Base-by-base conservation (phyloP, 1,139 yeast genomes). In the Saccharomyces hybrid region DNA sequence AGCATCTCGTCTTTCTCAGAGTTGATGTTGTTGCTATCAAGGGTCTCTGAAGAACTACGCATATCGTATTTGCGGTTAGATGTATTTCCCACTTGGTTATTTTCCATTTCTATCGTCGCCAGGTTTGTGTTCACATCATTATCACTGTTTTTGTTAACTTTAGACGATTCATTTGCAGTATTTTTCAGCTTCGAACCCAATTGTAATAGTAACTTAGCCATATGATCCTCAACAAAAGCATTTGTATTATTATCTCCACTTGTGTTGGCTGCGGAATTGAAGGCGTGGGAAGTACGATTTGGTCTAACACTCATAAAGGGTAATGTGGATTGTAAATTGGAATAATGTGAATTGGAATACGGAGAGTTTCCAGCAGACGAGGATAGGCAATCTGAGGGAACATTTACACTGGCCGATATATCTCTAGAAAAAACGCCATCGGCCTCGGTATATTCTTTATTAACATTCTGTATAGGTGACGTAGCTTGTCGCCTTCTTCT, bases 1-100 rank as follows among this genome's bases (percentile, higher is more conserved):
- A 60, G 58, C 28, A 55, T 57, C 12, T 55, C 53, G 26, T 54
- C 57, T 8, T 50, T 44, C 32, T 55, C 57, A 42, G 59, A 55
- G 19, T 47, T 50, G 2, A 47, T 57, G 16, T 11, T 46, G 44
- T 42, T 50, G 44, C 27, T 28, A 27, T 21, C 47, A 28, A 21
- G 34, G 8, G 29, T 47, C 51, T 19, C 48, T 4, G 49, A n/a
- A 19, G 47, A 42, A n/a, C 21, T 11, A 34, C 46, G 53, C 14
- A 31, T 31, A 31, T 31, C 34, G 34, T 31, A 31, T 31, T 31
- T 31, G 34, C 14, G 34, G 34, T 31, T 31, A 31, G 34, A 31
- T 1, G 34, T 31, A 31, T 31, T 31, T 31, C 34, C 34, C 3
- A 4, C 34, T 31, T 31, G 34, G 6, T 31, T 31, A 31, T 4